Percentiles rank a stretch among this genome's conserved stretches.
phyloP scores from a whole-genome alignment of 2,329 filamentous ascomycete genomes.

The Verticillium dahliae region DNA sequence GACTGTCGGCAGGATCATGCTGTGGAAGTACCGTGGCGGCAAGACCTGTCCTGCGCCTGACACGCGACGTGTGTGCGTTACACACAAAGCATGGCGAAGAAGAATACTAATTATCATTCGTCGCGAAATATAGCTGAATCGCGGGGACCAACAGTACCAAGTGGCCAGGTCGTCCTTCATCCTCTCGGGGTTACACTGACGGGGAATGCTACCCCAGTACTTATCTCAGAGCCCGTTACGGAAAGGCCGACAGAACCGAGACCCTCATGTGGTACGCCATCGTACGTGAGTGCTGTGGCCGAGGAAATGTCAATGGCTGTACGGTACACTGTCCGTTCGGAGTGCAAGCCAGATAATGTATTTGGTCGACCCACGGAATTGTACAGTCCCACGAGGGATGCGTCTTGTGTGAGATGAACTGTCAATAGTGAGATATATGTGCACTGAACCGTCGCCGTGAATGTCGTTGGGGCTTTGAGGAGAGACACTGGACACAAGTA shows the following conservation, averaged over 20 bases:
- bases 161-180: neutral
- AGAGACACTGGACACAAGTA: neutral
- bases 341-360: neutral
- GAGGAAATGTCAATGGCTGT: neutral
- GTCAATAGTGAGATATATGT: neutral
- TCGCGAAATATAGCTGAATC: no score
- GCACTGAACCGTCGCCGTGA: no score
- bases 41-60: no score
- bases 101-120: neutral
- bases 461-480: no score
- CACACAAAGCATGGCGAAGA: neutral
- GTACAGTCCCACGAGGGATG: neutral
- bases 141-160: no score
- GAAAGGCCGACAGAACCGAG: neutral
- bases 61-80: neutral
- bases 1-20: no score
- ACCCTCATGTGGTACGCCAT: neutral
- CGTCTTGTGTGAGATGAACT: neutral
- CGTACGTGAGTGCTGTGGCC: constrained; percentile 1
- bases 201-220: neutral
- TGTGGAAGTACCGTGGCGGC: no score
- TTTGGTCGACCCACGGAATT: no score
- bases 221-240: constrained; percentile 1
- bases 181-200: neutral
- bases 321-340: neutral